Base-by-base conservation (phyloP, 345 rosid species). In the Angophora floribunda region DNA sequence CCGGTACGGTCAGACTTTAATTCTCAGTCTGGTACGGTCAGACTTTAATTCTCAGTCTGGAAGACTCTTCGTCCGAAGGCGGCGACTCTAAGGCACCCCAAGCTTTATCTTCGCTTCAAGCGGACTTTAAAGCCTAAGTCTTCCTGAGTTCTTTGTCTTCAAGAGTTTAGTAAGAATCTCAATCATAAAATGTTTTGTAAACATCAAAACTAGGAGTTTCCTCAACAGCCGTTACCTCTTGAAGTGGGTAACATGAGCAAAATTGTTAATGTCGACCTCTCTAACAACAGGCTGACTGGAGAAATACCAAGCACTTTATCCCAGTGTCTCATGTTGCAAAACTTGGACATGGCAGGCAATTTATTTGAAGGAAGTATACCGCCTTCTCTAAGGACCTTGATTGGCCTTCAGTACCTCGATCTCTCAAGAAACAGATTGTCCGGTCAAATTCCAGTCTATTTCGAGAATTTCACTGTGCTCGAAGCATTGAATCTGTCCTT, bases 401-500 rank as follows among this genome's bases (percentile, higher is more conserved):
- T 26, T 28, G 30, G 67, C 7, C 67, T 61, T 61, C 0, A 0
- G 2, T 12, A 26, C 7, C 67, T 61, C 15, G 12, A 61, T 28
- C 32, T 61, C 4, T 61, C 67, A 28, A 61, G 32, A 61, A 61
- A 61, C 8, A 61, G 0, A 61, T 61, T 61, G 16, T 61, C 67
- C 1, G 8, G 8, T 61, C 32, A 61, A 61, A 61, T 61, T 61
- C 32, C 4, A 15, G 26, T 61, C 7, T 61, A 61, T 61, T 61
- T 61, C 1, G 32, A 61, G 67, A 61, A 61, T 61, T 61, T 61
- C 30, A 61, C 67, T 61, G 0, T 12, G 16, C 67, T 61, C 0
- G 30, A 61, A 28, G 0, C 0, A 0, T 12, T 61, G 32, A 0
- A 61, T 61, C 32, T 61, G 3, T 61, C 67, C 67, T 12, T 61